phyloP scores from a whole-genome alignment of 495 filamentous ascomycete species.

The Tuber brumale region DNA sequence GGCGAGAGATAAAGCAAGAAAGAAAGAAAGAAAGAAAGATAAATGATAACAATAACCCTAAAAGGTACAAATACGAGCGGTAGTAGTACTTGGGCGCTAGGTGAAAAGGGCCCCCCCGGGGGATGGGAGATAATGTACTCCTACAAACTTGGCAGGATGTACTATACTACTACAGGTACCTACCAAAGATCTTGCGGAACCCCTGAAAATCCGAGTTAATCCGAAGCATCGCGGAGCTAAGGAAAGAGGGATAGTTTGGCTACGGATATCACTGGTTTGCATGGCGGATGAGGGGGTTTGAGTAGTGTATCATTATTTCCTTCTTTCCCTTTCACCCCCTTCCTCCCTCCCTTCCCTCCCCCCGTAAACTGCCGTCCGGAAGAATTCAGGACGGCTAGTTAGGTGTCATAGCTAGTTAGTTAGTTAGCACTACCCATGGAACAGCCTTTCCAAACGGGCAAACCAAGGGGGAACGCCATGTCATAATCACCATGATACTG shows the following conservation, averaged over 20 bases:
- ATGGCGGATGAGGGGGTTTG: not conserved
- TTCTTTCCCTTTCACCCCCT: not conserved
- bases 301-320: not conserved
- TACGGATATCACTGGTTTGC: not conserved
- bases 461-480: not conserved
- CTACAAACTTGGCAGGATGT: not conserved
- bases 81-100: not conserved
- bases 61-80: not conserved
- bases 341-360: not conserved
- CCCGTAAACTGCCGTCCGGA: not conserved
- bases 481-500: not conserved
- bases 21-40: not conserved
- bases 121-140: not conserved
- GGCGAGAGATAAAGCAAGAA: not conserved
- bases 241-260: not conserved
- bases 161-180: not conserved
- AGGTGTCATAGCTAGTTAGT: not conserved
- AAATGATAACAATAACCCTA: not conserved
- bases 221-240: not conserved
- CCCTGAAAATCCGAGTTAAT: not conserved
- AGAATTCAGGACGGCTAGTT: not conserved
- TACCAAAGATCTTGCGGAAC: not conserved
- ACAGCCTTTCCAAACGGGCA: not conserved
- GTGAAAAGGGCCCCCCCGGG: not conserved
- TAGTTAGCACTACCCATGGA: not conserved